Conservation (phyloP, 768 basidiomycete genomes). For the Boletus coccyginus region DNA sequence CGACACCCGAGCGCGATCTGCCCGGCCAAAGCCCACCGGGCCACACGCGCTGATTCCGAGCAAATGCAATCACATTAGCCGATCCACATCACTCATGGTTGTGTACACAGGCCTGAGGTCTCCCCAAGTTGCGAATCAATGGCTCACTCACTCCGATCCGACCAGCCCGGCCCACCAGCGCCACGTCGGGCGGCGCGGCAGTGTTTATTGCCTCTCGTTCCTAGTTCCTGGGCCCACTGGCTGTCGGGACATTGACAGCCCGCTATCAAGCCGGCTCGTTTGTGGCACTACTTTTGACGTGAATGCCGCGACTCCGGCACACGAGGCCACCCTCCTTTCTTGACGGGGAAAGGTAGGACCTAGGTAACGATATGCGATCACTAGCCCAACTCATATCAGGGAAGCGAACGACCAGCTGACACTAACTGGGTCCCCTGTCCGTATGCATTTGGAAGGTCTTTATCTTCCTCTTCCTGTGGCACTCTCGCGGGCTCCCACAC, state of each 20-base stretch:
- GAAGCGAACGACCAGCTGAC: neutral
- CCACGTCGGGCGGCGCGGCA: neutral
- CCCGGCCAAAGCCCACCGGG: neutral
- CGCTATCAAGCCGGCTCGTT: neutral
- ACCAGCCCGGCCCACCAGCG: neutral
- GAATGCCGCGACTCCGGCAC: neutral
- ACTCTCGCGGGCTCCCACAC: neutral
- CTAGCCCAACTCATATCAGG: conserved; percentile 5
- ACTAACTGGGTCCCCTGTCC: neutral
- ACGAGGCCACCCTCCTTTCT: conserved; percentile 23
- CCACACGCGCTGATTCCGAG: neutral
- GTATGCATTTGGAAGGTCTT: neutral
- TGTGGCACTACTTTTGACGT: neutral
- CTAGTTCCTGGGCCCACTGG: neutral
- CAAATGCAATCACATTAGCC: neutral
- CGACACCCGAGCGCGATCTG: neutral
- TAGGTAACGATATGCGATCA: conserved; percentile 6
- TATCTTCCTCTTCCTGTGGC: neutral
- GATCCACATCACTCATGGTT: neutral
- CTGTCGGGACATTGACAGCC: neutral
- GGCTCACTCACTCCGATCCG: neutral
- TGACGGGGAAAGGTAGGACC: neutral
- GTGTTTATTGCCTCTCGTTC: neutral
- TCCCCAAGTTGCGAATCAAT: neutral
- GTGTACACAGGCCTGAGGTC: too few relatives aligned